phyloP scores from a whole-genome alignment of 176 grass and related monocot species.

The Metroxylon sagu region DNA sequence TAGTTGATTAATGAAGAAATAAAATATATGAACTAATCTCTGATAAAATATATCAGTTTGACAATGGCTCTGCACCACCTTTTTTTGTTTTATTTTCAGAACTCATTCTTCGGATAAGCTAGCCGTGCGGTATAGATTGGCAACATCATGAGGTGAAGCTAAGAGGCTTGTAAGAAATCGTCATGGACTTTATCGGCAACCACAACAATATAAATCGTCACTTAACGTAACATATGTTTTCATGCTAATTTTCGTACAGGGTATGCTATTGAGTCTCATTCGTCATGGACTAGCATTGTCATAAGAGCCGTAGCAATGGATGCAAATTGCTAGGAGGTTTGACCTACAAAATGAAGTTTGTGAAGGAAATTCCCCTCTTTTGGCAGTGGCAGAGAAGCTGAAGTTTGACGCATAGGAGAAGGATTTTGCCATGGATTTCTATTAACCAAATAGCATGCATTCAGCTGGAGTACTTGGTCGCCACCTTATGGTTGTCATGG shows the following conservation, averaged over 20 bases:
- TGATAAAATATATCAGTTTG: constrained; percentile 44
- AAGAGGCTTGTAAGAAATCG: neutral
- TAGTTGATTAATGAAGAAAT: too few relatives aligned
- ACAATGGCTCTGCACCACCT: constrained; percentile 50
- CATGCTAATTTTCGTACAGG: constrained; percentile 24
- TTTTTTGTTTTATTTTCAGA: constrained; percentile 57
- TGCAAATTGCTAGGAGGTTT: constrained; percentile 40
- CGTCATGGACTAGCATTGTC: constrained; percentile 34
- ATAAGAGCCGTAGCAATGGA: constrained; percentile 15
- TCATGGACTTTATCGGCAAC: neutral
- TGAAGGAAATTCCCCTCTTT: constrained; percentile 60
- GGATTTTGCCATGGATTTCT: too few relatives aligned
- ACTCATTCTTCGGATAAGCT: constrained; percentile 21
- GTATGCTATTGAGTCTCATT: constrained; percentile 50
- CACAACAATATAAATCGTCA: neutral
- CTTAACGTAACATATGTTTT: constrained; percentile 13
- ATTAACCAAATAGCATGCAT: too few relatives aligned
- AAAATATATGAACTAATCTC: too few relatives aligned
- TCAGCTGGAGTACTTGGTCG: too few relatives aligned
- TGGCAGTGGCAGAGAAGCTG: constrained; percentile 49
- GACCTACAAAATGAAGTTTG: constrained; percentile 52
- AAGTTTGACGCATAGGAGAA: too few relatives aligned
- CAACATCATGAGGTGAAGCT: constrained; percentile 52
- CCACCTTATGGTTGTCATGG: too few relatives aligned
- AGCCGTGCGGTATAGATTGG: constrained; percentile 44